Percentiles rank a stretch among this genome's conserved stretches.
Evolutionary conservation across 2,329 filamentous ascomycete species (phyloP).

Genomic region (Trichoderma koningii): DNA sequence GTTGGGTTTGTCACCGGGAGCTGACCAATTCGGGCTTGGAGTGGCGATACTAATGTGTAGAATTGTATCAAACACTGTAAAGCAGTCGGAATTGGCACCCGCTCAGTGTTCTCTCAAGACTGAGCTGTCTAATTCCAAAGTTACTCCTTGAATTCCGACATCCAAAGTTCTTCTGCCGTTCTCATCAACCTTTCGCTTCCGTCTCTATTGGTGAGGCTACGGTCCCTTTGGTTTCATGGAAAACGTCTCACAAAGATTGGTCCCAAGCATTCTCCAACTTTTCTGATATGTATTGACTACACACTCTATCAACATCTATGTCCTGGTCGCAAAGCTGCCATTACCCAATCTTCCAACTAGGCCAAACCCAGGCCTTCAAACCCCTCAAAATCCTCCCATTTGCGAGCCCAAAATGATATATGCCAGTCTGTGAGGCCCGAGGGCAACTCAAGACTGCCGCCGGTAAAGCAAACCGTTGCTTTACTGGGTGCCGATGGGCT

Average conservation of each 20-base stretch:
- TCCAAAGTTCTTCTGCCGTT: no score
- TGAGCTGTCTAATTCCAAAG: no score
- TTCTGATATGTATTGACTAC: background rate
- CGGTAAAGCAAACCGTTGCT: background rate
- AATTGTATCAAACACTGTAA: no score
- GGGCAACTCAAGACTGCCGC: no score
- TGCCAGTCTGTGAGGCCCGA: background rate
- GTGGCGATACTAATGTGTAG: background rate
- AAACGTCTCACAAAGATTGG: no score
- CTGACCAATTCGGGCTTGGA: background rate
- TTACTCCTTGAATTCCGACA: no score
- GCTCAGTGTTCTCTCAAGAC: no score
- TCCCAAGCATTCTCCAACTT: background rate
- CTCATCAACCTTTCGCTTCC: no score
- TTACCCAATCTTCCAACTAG: background rate
- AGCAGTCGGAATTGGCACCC: no score
- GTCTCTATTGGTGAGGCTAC: no score
- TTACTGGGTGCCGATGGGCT: background rate
- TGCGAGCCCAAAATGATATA: background rate
- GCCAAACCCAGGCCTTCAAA: background rate
- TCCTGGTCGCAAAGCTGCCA: conserved; percentile 8
- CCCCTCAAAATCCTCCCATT: background rate
- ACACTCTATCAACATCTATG: background rate
- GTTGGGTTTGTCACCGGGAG: conserved; percentile 1
- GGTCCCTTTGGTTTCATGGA: no score